Percentiles rank a stretch among this genome's conserved stretches.
phyloP scores from a whole-genome alignment of 2,329 filamentous ascomycete genomes.

The Coniella lustricola region DNA sequence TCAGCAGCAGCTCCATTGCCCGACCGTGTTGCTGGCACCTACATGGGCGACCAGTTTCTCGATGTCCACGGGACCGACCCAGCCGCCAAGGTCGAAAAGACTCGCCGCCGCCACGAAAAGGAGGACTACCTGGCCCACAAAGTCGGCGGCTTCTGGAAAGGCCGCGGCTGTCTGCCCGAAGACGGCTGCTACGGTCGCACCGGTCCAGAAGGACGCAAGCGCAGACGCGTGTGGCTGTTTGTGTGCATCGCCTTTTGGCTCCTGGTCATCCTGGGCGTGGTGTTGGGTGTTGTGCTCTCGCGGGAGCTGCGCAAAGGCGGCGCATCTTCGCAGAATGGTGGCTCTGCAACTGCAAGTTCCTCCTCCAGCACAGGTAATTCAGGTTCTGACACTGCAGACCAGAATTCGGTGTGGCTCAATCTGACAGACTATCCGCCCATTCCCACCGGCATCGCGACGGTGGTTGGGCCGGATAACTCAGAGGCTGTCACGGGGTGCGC shows the following conservation, averaged over 20 bases:
- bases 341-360: background rate
- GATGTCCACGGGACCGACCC: conserved; percentile 30
- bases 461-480: conserved; percentile 65
- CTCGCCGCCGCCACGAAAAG: conserved; percentile 53
- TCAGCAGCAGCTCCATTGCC: conserved; percentile 30
- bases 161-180: conserved; percentile 54
- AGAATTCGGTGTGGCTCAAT: conserved; percentile 61
- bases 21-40: conserved; percentile 37
- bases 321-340: conserved; percentile 19
- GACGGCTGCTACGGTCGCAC: conserved; percentile 59
- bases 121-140: conserved; percentile 55
- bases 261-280: conserved; percentile 49
- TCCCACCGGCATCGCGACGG: conserved; percentile 72
- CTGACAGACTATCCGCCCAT: conserved; percentile 81
- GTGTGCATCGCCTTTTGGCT: conserved; percentile 43
- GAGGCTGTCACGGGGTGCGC: conserved; percentile 63
- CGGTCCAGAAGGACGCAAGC: conserved; percentile 57
- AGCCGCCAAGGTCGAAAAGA: conserved; percentile 41
- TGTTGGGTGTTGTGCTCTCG: conserved; percentile 40
- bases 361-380: conserved; percentile 1
- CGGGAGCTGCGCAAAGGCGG: background rate
- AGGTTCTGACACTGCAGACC: conserved; percentile 1
- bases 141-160: conserved; percentile 56
- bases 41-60: conserved; percentile 36
- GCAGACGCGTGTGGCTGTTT: conserved; percentile 52